Evolutionary conservation across 1,139 yeast species (phyloP), one percentile per base, ranked within the genome.

Genomic region (Suhomyces coccinellae): DNA sequence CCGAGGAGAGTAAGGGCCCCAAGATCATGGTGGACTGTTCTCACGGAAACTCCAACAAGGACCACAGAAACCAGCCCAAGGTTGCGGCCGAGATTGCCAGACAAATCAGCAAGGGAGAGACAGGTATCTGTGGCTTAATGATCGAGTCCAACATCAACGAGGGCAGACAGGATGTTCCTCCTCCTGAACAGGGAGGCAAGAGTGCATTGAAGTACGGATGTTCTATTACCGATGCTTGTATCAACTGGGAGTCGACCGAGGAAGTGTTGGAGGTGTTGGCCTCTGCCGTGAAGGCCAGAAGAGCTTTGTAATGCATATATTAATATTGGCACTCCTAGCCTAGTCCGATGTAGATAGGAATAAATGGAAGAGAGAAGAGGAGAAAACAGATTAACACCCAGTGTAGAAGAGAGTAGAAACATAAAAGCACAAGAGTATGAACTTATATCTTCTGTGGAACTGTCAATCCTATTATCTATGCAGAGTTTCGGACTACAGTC

Each of bases 21-120:
- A 80, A 95, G 67, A 87, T 93, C 62, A 93, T 93, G 98, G 84
- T 93, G 51, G 99, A 93, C 69, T 93, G 98, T 65, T 90, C 97
- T 34, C 99, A 93, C 63, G 99, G 97, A 52, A 93, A 93, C 74
- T 88, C 97, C 40, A 81, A 77, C 62, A 93, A 93, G 67, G 84
- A 93, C 69, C 91, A 83, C 78, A 80, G 78, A 61, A 93, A 93
- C 70, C 99, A 93, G 73, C 97, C 98, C 39, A 80, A 79, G 65
- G 99, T 91, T n/a, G 90, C 96, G 16, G 78, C 80, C 16, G 80
- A 73, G 43, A 80, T 93, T 47, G 90, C 91, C 48, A 82, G 82
- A 46, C 99, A 93, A 69, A 66, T 93, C 39, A 67, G 78, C 14
- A 75, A 70, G n/a, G 99, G 99, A 52, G 87, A 85, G 58, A 76